Evolutionary conservation across 306 rosid species (phyloP).

Genomic region (Cicer judaicum): DNA sequence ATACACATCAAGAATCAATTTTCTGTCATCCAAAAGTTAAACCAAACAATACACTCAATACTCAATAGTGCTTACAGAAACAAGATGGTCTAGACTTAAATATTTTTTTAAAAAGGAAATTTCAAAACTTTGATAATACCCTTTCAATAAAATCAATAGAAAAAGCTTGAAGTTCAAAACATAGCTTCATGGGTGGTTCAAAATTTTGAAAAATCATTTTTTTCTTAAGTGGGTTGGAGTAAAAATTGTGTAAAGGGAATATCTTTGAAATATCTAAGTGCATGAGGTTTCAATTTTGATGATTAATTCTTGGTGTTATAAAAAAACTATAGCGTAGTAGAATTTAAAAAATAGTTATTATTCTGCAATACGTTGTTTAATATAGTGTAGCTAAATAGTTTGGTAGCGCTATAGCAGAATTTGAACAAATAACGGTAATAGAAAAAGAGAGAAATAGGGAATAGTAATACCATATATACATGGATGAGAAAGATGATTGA

Average conservation of each 20-base stretch:
- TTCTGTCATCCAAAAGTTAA: no score
- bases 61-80: not conserved
- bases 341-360: no score
- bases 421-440: not conserved
- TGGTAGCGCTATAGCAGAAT: no score
- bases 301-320: not conserved
- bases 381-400: no score
- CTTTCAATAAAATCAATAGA: slow-evolving; percentile 24
- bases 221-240: slow-evolving; percentile 25
- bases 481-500: slow-evolving; percentile 84
- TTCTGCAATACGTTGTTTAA: no score
- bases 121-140: slow-evolving; percentile 39
- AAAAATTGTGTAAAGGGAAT: slow-evolving; percentile 15
- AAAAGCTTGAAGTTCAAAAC: slow-evolving; percentile 1
- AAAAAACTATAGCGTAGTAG: no score
- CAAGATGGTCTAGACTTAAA: not conserved
- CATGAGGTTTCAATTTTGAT: slow-evolving; percentile 3
- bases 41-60: no score
- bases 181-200: slow-evolving; percentile 32
- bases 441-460: slow-evolving; percentile 22
- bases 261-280: slow-evolving; percentile 15
- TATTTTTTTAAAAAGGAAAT: slow-evolving; percentile 14
- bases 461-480: slow-evolving; percentile 72
- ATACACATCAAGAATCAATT: no score
- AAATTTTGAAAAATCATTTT: slow-evolving; percentile 1